These are phyloP conservation scores for Globisporangium orthogonon DNA, from an alignment of 352 stramenopile species.

Conservation along the genomic window DNA sequence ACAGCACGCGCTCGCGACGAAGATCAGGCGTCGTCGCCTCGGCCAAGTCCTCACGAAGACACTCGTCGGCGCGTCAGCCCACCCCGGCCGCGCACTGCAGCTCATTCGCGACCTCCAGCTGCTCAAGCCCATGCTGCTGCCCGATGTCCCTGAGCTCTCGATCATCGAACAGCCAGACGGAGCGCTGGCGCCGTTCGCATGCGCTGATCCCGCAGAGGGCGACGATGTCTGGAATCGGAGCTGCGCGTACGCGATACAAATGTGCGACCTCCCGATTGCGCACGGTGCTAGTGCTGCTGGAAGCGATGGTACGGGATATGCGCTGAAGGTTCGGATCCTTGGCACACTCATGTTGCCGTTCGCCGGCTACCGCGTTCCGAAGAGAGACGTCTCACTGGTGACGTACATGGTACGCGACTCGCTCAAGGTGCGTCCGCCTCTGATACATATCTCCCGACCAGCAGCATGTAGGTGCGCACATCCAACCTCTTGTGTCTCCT, in stretches of 20 bases:
- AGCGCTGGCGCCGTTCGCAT: slow-evolving; percentile 6
- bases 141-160: slow-evolving; percentile 15
- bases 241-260: slow-evolving; percentile 29
- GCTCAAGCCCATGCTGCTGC: slow-evolving; percentile 46
- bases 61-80: slow-evolving; percentile 49
- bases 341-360: slow-evolving; percentile 49
- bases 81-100: slow-evolving; percentile 44
- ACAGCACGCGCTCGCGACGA: slow-evolving; percentile 10
- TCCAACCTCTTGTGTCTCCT: no score
- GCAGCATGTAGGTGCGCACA: no score
- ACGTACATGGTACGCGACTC: slow-evolving; percentile 50
- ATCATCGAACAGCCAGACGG: slow-evolving; percentile 20
- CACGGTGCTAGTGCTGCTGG: background rate
- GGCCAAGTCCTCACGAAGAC: slow-evolving; percentile 61
- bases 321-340: slow-evolving; percentile 42
- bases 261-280: slow-evolving; percentile 17
- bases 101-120: slow-evolving; percentile 47
- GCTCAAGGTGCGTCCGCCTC: slow-evolving; percentile 31
- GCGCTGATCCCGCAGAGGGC: background rate
- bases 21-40: slow-evolving; percentile 68
- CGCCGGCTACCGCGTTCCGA: slow-evolving; percentile 26
- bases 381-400: slow-evolving; percentile 34
- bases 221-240: slow-evolving; percentile 28
- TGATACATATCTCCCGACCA: no score
- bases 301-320: slow-evolving; percentile 22